Evolutionary conservation across 2,329 filamentous ascomycete species (phyloP).

Genomic region (Trichoderma sp.): DNA sequence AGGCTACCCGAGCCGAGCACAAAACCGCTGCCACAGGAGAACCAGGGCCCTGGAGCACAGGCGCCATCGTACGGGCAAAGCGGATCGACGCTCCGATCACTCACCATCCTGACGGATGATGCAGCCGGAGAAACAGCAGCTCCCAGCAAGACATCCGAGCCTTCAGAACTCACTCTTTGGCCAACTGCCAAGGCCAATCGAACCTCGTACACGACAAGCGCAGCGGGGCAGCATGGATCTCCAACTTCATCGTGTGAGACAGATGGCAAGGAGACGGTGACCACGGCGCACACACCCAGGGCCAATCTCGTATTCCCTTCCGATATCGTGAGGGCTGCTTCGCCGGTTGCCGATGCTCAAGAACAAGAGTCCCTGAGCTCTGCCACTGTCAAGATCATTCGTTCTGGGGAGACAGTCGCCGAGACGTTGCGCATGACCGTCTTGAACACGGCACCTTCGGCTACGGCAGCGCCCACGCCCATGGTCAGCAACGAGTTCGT

Average conservation of each 20-base stretch:
- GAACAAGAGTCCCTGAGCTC: constrained; percentile 7
- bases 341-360: not conserved
- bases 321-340: not conserved
- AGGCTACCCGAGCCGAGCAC: not conserved
- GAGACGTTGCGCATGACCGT: constrained; percentile 32
- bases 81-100: not conserved
- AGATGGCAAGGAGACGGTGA: constrained; percentile 2
- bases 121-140: not conserved
- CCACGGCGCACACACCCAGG: not conserved
- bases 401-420: constrained; percentile 32
- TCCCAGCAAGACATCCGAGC: not conserved
- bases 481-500: not conserved
- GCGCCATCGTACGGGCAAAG: not conserved
- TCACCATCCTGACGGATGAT: not conserved
- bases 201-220: not conserved
- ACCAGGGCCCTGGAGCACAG: not conserved
- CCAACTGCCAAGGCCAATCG: constrained; percentile 12
- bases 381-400: constrained; percentile 35
- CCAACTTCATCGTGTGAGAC: not conserved
- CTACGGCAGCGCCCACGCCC: not conserved
- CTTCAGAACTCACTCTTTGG: constrained; percentile 24
- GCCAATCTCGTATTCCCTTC: not conserved
- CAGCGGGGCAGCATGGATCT: not conserved
- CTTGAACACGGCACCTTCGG: constrained; percentile 28
- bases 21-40: not conserved